phyloP scores from a whole-genome alignment of 352 stramenopile genomes.

The Blastocystis sp. region DNA sequence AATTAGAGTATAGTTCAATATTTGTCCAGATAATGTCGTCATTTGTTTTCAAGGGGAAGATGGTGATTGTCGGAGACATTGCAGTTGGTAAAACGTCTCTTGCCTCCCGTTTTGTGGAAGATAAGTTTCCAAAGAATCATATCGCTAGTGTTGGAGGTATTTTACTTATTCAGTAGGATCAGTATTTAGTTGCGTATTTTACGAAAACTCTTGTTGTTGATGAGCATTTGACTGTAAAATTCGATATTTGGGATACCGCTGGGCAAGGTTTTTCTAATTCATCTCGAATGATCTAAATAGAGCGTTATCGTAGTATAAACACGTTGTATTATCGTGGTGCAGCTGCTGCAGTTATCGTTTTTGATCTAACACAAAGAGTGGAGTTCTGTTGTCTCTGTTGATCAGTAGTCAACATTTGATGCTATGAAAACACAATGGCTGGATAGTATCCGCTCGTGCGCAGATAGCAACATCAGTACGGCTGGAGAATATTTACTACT shows the following conservation, averaged over 20 bases:
- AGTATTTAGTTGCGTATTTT: constrained; percentile 58
- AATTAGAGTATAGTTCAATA: not conserved
- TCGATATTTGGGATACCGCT: constrained; percentile 61
- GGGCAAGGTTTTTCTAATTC: not conserved
- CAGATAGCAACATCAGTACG: constrained; percentile 49
- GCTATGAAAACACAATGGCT: constrained; percentile 52
- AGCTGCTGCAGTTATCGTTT: constrained; percentile 46
- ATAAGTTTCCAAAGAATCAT: constrained; percentile 60
- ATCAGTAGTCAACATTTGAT: constrained; percentile 41
- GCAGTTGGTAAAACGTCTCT: constrained; percentile 53
- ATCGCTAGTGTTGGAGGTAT: constrained; percentile 57
- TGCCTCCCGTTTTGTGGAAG: constrained; percentile 50
- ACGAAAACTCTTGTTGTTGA: constrained; percentile 53
- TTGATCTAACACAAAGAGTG: constrained; percentile 50
- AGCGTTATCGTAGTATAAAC: constrained; percentile 54
- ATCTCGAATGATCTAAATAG: not conserved
- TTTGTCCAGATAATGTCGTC: constrained; percentile 42
- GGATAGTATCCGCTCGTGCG: constrained; percentile 31
- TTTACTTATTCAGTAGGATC: not conserved
- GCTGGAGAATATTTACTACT: not conserved
- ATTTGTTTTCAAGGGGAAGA: constrained; percentile 57
- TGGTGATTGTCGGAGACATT: constrained; percentile 59
- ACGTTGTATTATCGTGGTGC: constrained; percentile 58
- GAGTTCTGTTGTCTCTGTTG: not conserved
- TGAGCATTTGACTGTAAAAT: constrained; percentile 56